phyloP scores from a whole-genome alignment of 2,329 filamentous ascomycete genomes.

The Stagonosporopsis vannaccii region DNA sequence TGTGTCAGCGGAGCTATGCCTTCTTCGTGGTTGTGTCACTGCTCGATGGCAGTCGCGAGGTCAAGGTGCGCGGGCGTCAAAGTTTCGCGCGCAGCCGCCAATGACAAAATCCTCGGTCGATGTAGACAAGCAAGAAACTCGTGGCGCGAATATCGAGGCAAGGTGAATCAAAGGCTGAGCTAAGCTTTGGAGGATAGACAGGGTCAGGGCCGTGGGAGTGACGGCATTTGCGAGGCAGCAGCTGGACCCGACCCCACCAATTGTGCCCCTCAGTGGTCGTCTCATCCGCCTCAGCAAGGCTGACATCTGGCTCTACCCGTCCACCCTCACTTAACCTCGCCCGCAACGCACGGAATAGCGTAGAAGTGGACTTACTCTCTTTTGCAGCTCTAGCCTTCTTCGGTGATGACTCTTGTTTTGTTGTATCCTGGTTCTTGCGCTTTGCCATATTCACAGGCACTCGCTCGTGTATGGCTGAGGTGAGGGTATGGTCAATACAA shows the following conservation, averaged over 20 bases:
- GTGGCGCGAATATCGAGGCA: background rate
- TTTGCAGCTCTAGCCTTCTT: slow-evolving; percentile 3
- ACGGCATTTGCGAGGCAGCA: slow-evolving; percentile 30
- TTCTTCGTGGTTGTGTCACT: slow-evolving; percentile 9
- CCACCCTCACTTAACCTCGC: background rate
- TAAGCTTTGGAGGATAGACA: slow-evolving; percentile 7
- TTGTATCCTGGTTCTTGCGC: slow-evolving; percentile 4
- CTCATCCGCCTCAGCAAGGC: slow-evolving; percentile 4
- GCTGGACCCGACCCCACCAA: slow-evolving; percentile 27
- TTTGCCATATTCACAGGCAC: slow-evolving; percentile 2
- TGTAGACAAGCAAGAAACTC: background rate
- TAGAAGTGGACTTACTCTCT: background rate
- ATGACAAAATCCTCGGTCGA: background rate
- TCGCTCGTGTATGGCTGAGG: background rate
- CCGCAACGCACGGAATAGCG: too few species aligned
- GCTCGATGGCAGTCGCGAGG: slow-evolving; percentile 10
- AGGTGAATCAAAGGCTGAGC: slow-evolving; percentile 8
- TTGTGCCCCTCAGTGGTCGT: slow-evolving; percentile 11
- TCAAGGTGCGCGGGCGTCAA: background rate
- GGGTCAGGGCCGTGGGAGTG: slow-evolving; percentile 22
- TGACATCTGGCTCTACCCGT: slow-evolving; percentile 1
- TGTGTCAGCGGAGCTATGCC: slow-evolving; percentile 29
- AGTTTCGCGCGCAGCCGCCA: background rate
- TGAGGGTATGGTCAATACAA: background rate
- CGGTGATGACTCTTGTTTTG: background rate